phyloP scores from a whole-genome alignment of 148 eudicot species.

The Fallopia convolvulus region DNA sequence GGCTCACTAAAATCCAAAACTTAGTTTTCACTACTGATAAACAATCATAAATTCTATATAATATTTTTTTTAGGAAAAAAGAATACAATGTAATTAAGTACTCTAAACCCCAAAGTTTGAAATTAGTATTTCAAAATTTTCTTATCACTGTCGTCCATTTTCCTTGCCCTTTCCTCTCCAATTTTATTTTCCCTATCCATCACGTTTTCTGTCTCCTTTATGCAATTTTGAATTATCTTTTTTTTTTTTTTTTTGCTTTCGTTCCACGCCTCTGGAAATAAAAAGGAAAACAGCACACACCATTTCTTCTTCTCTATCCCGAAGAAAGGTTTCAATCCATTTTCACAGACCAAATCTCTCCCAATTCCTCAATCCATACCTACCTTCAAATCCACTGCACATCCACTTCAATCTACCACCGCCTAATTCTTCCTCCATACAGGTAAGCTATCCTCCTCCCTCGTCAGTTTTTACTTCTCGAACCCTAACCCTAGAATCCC shows the following conservation, averaged over 20 bases:
- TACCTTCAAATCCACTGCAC: constrained; percentile 4
- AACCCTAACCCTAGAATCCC: constrained; percentile 8
- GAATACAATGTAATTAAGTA: neutral
- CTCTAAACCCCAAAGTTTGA: neutral
- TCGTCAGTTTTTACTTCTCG: neutral
- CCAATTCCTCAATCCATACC: neutral
- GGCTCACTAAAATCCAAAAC: too few species aligned
- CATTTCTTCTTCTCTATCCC: neutral
- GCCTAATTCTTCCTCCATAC: neutral
- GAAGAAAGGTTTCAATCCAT: neutral
- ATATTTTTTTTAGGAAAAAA: too few species aligned
- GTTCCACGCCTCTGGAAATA: constrained; percentile 13
- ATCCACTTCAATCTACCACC: constrained; percentile 6
- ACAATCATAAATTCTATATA: too few species aligned
- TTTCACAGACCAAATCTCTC: neutral
- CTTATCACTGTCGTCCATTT: neutral
- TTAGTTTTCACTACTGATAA: too few species aligned
- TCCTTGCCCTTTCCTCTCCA: constrained; percentile 6
- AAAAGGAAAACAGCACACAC: neutral
- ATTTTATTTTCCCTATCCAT: neutral
- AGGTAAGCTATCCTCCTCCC: neutral
- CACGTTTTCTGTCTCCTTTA: neutral
- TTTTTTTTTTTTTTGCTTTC: neutral
- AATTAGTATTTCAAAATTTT: too few species aligned
- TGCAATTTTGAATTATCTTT: neutral